Conservation (phyloP, 2,329 filamentous ascomycete species). For the Thelonectria discophora region DNA sequence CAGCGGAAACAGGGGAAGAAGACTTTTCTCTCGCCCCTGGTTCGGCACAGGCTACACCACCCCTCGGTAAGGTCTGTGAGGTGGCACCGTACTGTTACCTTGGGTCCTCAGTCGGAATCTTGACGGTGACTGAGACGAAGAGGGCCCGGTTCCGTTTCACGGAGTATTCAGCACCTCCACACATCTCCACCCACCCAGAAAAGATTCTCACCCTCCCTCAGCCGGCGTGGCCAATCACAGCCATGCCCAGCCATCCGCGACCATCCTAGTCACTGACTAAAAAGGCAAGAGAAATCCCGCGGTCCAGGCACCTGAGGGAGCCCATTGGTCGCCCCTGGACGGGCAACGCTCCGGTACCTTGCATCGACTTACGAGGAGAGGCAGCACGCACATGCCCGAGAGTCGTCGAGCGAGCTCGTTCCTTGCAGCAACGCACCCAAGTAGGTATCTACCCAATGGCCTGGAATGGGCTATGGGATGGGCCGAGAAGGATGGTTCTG, state of each 20-base stretch:
- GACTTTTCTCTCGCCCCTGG: slow-evolving; percentile 7
- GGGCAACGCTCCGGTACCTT: slow-evolving; percentile 38
- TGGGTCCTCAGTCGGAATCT: not conserved
- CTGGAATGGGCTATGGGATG: slow-evolving; percentile 10
- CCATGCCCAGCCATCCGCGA: not conserved
- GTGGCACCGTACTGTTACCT: slow-evolving; percentile 17
- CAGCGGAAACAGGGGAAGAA: slow-evolving; percentile 6
- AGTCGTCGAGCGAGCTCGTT: slow-evolving; percentile 34
- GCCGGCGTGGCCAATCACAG: slow-evolving; percentile 1
- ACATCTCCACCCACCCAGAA: slow-evolving; percentile 19
- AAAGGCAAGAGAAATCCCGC: slow-evolving; percentile 16
- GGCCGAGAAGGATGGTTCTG: slow-evolving; percentile 30
- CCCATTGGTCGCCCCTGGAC: slow-evolving; percentile 42
- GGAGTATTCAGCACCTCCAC: not conserved
- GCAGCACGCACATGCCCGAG: slow-evolving; percentile 27
- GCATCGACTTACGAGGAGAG: slow-evolving; percentile 11
- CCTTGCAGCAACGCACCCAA: slow-evolving; percentile 39
- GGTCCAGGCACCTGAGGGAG: slow-evolving; percentile 37
- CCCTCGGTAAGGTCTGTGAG: slow-evolving; percentile 13
- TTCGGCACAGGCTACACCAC: slow-evolving; percentile 11
- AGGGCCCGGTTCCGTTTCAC: slow-evolving; percentile 18
- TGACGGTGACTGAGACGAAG: slow-evolving; percentile 14
- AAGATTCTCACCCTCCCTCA: slow-evolving; percentile 9
- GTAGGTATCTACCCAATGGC: slow-evolving; percentile 38
- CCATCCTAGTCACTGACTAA: slow-evolving; percentile 4